Base-by-base conservation (phyloP, 1,139 yeast species). In the Spathaspora sp. region DNA sequence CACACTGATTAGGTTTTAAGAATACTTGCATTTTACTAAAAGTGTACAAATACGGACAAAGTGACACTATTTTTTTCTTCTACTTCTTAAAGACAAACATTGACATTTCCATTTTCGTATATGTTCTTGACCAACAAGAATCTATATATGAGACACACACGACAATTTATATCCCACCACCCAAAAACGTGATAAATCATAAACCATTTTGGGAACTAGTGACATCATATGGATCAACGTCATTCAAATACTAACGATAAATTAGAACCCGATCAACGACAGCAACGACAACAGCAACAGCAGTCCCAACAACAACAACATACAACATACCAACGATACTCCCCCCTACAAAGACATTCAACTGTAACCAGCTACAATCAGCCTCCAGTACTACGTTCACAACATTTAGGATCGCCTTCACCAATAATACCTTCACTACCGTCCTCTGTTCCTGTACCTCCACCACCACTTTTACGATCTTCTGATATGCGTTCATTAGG, bases 381-480 rank as follows among this genome's bases (percentile, higher is more conserved):
- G 11, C 38, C 20, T 10, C 38, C 38, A 17, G 38, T 34, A 6
- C 7, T 34, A 34, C 38, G 38, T 4, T 34, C 38, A 17, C 38
- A 34, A 8, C 38, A 34, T 16, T 34, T 34, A 11, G 38, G 16
- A 15, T 10, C 17, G 10, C 38, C 38, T 7, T 34, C 38, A 17
- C 38, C 38, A 34, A 18, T 34, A 34, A 34, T 34, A 34, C 38
- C 38, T 23, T 34, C 38, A 24, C 38, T 34, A 34, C 38, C 38
- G 17, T 34, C 38, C 38, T 34, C 38, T 8, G 16, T 34, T 17
- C 24, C 38, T 34, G 38, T 18, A 10, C 38, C 38, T 8, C 38
- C 38, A 16, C 38, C 38, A 16, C 38, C 38, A 11, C 38, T 34
- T 17, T 34, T 34, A 17, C 16, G 38, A 34, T 34, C 38, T 34